Conservation (phyloP, 2,329 filamentous ascomycete species). For the Fusarium sp. region DNA sequence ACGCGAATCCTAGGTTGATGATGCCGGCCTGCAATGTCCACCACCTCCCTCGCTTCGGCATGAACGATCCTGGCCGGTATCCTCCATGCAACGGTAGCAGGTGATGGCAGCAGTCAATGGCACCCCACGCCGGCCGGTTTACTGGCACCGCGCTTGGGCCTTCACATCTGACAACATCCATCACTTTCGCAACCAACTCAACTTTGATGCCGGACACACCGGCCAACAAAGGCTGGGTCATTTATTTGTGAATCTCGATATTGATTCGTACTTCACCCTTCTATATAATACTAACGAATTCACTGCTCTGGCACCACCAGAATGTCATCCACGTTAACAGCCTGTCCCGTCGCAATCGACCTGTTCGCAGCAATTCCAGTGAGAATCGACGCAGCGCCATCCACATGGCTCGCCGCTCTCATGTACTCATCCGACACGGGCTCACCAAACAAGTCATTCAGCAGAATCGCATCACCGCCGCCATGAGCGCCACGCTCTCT, state of each 20-base stretch:
- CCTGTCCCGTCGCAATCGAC: conserved; percentile 68
- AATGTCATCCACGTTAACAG: conserved; percentile 67
- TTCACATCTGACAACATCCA: background rate
- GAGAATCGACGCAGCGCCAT: conserved; percentile 69
- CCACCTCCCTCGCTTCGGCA: background rate
- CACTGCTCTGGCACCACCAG: conserved; percentile 41
- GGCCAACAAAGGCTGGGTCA: background rate
- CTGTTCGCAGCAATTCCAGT: conserved; percentile 70
- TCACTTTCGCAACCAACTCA: background rate
- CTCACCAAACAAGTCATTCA: conserved; percentile 69
- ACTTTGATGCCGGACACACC: background rate
- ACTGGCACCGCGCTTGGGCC: no score
- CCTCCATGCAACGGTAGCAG: background rate
- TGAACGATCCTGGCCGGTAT: background rate
- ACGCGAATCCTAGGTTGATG: background rate
- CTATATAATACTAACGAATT: background rate
- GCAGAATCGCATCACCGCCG: conserved; percentile 68
- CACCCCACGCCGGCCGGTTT: background rate
- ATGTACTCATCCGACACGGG: conserved; percentile 62
- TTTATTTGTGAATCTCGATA: background rate
- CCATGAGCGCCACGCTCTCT: conserved; percentile 67
- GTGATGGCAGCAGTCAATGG: background rate
- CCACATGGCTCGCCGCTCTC: conserved; percentile 68
- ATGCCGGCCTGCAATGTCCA: background rate
- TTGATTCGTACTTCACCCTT: background rate